A percentile compares a stretch with the other conserved stretches of the same genome.
Conservation (phyloP, 306 rosid genomes). For the Cyclanthera cordifolia region DNA sequence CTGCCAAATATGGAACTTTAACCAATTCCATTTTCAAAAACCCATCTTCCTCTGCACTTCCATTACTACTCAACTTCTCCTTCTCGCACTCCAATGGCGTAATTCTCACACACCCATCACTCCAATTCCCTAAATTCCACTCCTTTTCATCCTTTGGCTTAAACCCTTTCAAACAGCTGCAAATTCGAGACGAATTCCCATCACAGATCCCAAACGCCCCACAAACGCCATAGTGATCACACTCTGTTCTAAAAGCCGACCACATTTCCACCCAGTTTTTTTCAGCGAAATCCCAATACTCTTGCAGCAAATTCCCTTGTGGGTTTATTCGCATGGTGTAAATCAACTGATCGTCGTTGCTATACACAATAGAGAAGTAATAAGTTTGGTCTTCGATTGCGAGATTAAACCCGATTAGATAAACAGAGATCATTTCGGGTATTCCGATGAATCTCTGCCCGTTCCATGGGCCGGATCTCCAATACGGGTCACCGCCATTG, state of each 20-base stretch:
- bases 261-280: too few species aligned
- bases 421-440: slow-evolving; percentile 24
- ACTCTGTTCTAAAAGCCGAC: neutral
- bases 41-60: slow-evolving; percentile 19
- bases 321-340: neutral
- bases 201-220: slow-evolving; percentile 34
- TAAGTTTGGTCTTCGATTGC: slow-evolving; percentile 13
- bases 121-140: slow-evolving; percentile 22
- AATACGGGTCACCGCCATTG: slow-evolving; percentile 12
- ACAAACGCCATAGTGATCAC: slow-evolving; percentile 36
- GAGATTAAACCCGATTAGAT: slow-evolving; percentile 18
- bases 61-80: neutral
- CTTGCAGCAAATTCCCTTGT: slow-evolving; percentile 4
- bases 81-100: slow-evolving; percentile 22
- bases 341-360: neutral
- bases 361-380: too few species aligned
- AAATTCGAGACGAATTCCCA: slow-evolving; percentile 9
- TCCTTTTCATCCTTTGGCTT: slow-evolving; percentile 18
- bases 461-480: slow-evolving; percentile 43
- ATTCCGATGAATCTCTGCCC: slow-evolving; percentile 25
- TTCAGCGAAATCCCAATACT: neutral
- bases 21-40: slow-evolving; percentile 16
- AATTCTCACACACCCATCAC: slow-evolving; percentile 26
- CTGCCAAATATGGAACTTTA: slow-evolving; percentile 24
- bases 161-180: slow-evolving; percentile 42